Conservation (phyloP, 768 basidiomycete genomes). For the Lactifluus piperatus region DNA sequence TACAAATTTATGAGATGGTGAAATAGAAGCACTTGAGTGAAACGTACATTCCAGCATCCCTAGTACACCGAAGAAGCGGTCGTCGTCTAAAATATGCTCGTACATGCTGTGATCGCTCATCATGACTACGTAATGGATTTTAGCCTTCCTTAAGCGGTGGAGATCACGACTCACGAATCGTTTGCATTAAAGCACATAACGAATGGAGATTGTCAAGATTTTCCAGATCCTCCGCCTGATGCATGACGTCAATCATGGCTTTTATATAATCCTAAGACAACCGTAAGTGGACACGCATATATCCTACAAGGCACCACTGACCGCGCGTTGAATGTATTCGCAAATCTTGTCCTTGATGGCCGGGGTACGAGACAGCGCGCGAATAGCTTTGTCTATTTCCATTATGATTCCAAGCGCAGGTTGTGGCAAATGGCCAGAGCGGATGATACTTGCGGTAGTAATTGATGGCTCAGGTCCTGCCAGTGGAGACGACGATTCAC, state of each 20-base stretch:
- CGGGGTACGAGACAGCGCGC: conserved; percentile 62
- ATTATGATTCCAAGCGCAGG: conserved; percentile 70
- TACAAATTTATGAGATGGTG: conserved; percentile 11
- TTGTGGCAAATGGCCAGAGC: conserved; percentile 62
- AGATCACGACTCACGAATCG: conserved; percentile 59
- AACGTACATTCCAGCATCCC: conserved; percentile 94
- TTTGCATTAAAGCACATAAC: conserved; percentile 87
- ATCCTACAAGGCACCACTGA: conserved; percentile 32
- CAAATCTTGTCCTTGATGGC: conserved; percentile 75
- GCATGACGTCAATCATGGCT: conserved; percentile 73
- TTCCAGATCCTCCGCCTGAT: conserved; percentile 89
- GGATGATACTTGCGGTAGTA: conserved; percentile 57
- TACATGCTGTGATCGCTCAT: conserved; percentile 92
- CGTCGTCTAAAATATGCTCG: conserved; percentile 91
- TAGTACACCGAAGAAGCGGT: conserved; percentile 84
- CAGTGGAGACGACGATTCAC: conserved; percentile 51
- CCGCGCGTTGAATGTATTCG: conserved; percentile 81
- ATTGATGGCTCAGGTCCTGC: conserved; percentile 48
- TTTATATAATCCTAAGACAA: conserved; percentile 74
- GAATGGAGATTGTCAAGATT: conserved; percentile 85
- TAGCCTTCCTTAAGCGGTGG: not conserved
- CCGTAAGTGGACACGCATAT: not conserved
- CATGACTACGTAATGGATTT: conserved; percentile 49
- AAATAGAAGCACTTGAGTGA: conserved; percentile 8
- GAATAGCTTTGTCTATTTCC: conserved; percentile 75